phyloP scores from a whole-genome alignment of 176 grass and related monocot genomes.

The Oryza coarctata region DNA sequence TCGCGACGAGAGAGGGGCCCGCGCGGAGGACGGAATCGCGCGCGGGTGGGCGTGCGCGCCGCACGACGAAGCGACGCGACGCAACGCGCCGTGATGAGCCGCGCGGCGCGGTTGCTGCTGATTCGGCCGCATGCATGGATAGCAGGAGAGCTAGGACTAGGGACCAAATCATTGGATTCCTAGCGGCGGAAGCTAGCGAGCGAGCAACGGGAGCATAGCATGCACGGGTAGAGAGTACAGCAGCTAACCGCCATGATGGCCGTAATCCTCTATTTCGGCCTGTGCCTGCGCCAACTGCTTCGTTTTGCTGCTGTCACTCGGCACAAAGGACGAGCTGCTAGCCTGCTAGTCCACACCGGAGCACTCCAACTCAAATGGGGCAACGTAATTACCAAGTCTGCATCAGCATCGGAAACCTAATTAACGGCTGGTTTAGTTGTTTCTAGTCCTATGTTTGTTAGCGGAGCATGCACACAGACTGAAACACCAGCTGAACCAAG shows the following conservation, averaged over 20 bases:
- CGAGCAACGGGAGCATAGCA: no score
- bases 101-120: no score
- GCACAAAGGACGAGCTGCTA: not conserved
- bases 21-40: no score
- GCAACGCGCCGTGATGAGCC: no score
- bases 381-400: no score
- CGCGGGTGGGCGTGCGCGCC: no score
- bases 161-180: not conserved
- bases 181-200: not conserved
- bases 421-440: not conserved
- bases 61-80: no score
- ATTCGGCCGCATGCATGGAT: not conserved
- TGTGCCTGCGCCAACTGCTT: not conserved
- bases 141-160: not conserved
- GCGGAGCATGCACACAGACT: not conserved
- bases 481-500: not conserved
- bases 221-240: not conserved
- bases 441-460: not conserved
- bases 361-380: not conserved
- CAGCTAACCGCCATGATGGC: not conserved
- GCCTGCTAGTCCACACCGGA: not conserved
- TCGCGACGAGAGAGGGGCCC: no score
- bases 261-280: not conserved
- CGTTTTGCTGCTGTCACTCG: not conserved
- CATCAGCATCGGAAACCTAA: not conserved